Base-by-base conservation (phyloP, 352 stramenopile species). In the Phytophthora sp. region DNA sequence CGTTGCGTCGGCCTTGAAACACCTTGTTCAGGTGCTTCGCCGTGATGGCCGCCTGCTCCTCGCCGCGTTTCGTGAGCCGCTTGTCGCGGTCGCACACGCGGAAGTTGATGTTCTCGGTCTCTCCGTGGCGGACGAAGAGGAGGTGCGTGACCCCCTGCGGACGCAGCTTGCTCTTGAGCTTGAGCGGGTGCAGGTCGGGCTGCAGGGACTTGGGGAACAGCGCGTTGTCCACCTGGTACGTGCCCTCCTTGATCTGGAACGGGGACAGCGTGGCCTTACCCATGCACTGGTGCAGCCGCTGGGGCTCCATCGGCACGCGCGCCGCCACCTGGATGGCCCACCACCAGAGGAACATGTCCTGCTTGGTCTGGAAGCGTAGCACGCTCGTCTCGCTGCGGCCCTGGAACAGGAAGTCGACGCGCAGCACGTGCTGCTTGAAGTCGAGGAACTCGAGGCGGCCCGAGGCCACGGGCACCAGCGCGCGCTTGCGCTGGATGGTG, bases 71-170 rank as follows among this genome's bases (percentile, higher is more conserved):
- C 4, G 86, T 93, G 20, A 95, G 66, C 37, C 67, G 75, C 55
- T 95, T 95, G 41, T 95, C 84, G 20, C 72, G 72, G 52, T 95
- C 86, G 13, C 69, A 71, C 2, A 92, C 82, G 18, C 80, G 68
- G 38, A 95, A 95, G 43, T 93, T 84, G n/a, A 93, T 92, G 60
- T 95, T 95, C 51, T 93, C 77, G 0, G 82, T 79, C 59, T 95
- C 86, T 26, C 72, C 86, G 27, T 95, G 86, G 9, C 86, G 84
- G 42, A 95, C 69, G 24, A 95, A 81, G 26, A 93, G 71, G 20
- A 93, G 26, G 38, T 89, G 84, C 9, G 79, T 84, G 13, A 91
- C 68, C 13, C 78, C 73, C 48, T 49, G 37, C 57, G 56, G 46
- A 17, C 18, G 21, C 9, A 65, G 21, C 26, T 49, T 24, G 15